phyloP scores from a whole-genome alignment of 176 grass and related monocot species.

The Avena atlantica region DNA sequence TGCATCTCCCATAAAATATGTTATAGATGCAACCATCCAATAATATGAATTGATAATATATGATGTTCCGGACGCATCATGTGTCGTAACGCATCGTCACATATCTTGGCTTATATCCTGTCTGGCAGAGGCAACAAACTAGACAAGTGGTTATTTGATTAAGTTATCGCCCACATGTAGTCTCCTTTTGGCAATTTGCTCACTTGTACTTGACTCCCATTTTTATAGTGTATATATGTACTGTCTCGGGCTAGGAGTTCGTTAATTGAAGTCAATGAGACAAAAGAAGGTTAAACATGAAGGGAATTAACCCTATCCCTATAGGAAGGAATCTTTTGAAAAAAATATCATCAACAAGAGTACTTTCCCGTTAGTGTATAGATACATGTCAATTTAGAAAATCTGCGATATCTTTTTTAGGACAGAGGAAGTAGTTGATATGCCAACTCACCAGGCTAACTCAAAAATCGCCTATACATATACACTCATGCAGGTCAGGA shows the following conservation, averaged over 20 bases:
- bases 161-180: slow-evolving; percentile 7
- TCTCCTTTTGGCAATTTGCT: background rate
- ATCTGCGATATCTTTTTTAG: too few species aligned
- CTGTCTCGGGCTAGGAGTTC: background rate
- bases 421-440: too few species aligned
- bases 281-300: background rate
- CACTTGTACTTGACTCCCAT: slow-evolving; percentile 23
- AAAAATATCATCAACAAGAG: too few species aligned
- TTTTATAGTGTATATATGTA: background rate
- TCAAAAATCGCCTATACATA: too few species aligned
- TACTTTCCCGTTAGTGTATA: too few species aligned
- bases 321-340: background rate
- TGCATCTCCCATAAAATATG: background rate
- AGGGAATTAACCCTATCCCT: background rate
- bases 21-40: slow-evolving; percentile 9
- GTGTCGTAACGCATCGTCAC: slow-evolving; percentile 8
- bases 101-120: slow-evolving; percentile 27
- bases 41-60: slow-evolving; percentile 29
- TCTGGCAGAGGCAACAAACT: background rate
- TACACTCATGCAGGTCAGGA: too few species aligned
- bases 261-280: slow-evolving; percentile 14
- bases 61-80: background rate
- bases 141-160: slow-evolving; percentile 26
- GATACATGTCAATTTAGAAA: too few species aligned
- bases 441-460: too few species aligned